phyloP scores from a whole-genome alignment of 2,329 filamentous ascomycete species.

The Hymenoscyphus albidus region DNA sequence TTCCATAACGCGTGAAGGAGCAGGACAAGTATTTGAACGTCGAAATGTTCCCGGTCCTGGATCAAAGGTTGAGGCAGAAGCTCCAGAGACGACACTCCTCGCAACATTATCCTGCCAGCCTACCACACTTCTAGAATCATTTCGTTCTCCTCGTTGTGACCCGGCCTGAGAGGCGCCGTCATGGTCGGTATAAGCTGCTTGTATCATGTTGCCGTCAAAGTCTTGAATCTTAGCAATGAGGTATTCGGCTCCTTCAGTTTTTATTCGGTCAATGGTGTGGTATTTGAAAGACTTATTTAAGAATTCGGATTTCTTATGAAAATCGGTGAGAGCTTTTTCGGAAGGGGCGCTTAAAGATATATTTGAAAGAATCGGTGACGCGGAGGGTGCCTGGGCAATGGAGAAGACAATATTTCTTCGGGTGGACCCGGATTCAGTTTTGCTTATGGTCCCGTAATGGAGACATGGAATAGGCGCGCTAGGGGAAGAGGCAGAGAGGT shows the following conservation, averaged over 20 bases:
- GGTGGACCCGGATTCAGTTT: slow-evolving; percentile 9
- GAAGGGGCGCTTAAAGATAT: slow-evolving; percentile 57
- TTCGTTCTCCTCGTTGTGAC: slow-evolving; percentile 26
- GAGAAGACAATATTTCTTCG: slow-evolving; percentile 36
- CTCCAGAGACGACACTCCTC: slow-evolving; percentile 16
- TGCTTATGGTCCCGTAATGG: slow-evolving; percentile 41
- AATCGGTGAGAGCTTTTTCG: slow-evolving; percentile 62
- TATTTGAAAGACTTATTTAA: slow-evolving; percentile 13
- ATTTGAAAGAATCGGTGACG: slow-evolving; percentile 51
- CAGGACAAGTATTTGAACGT: background rate
- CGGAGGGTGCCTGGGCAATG: slow-evolving; percentile 43
- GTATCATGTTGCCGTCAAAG: slow-evolving; percentile 79
- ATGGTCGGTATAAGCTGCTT: slow-evolving; percentile 58
- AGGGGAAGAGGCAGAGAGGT: slow-evolving; percentile 44
- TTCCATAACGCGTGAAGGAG: background rate
- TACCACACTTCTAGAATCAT: slow-evolving; percentile 39
- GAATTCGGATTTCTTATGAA: slow-evolving; percentile 53
- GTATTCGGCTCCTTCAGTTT: slow-evolving; percentile 13
- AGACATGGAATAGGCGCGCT: slow-evolving; percentile 23
- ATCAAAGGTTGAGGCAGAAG: background rate
- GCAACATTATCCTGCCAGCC: slow-evolving; percentile 42
- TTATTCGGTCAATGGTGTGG: slow-evolving; percentile 10
- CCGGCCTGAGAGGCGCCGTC: background rate
- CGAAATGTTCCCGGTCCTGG: background rate
- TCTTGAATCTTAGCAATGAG: slow-evolving; percentile 62